These are phyloP conservation scores for Ensete glaucum DNA, from an alignment of 176 grass and related monocot genomes.

Conservation along the genomic window DNA sequence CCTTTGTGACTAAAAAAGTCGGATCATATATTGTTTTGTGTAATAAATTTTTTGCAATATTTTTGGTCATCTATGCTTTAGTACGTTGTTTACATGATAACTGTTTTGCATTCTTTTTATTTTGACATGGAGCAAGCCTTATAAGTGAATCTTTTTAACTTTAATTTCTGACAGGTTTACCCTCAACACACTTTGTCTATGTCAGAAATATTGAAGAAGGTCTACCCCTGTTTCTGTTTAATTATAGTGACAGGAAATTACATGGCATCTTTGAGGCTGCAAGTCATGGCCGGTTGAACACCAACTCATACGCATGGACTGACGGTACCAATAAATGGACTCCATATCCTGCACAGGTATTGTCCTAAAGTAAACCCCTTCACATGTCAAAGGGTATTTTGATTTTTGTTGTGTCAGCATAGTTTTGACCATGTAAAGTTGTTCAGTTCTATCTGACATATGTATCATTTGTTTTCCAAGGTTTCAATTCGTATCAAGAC, in stretches of 20 bases:
- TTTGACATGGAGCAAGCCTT: no score
- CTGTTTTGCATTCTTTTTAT: no score
- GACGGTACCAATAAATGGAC: conserved; percentile 45
- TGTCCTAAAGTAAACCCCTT: conserved; percentile 6
- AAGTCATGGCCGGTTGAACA: conserved; percentile 54
- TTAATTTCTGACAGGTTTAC: conserved; percentile 45
- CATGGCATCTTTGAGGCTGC: conserved; percentile 84
- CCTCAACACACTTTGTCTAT: conserved; percentile 61
- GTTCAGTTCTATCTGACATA: no score
- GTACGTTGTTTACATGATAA: no score
- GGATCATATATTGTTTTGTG: no score
- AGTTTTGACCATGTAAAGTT: not conserved
- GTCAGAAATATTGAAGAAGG: conserved; percentile 72
- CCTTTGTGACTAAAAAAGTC: no score
- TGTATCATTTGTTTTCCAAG: conserved; percentile 27
- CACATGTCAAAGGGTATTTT: not conserved
- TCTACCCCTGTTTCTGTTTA: conserved; percentile 88
- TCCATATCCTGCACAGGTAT: conserved; percentile 75
- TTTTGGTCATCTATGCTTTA: no score
- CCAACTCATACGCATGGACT: conserved; percentile 86
- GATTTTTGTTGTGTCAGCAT: no score
- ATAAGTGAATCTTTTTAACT: no score
- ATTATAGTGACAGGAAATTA: conserved; percentile 65
- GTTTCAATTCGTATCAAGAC: conserved; percentile 49
- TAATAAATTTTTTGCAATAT: no score